A percentile compares a stretch with the other conserved stretches of the same genome.
Conservation (phyloP, 352 stramenopile genomes). For the Globisporangium irregulare region DNA sequence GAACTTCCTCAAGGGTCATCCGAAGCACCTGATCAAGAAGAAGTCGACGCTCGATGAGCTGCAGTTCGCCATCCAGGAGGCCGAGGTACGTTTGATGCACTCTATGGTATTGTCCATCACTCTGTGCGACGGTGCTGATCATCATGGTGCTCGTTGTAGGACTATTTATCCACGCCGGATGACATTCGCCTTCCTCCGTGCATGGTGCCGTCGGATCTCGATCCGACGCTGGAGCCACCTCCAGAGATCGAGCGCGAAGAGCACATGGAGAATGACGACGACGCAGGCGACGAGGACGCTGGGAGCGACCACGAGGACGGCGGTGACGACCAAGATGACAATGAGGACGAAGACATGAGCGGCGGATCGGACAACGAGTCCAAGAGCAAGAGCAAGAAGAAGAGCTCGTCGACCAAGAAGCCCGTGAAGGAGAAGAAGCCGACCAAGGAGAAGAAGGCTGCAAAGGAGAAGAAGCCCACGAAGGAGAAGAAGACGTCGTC, state of each 20-base stretch:
- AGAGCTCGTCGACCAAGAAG: slow-evolving; percentile 24
- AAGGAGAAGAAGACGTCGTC: slow-evolving; percentile 18
- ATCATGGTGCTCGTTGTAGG: slow-evolving; percentile 22
- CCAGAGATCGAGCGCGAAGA: slow-evolving; percentile 32
- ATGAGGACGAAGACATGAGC: slow-evolving; percentile 21
- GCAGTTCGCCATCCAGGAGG: slow-evolving; percentile 53
- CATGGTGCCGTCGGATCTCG: slow-evolving; percentile 83
- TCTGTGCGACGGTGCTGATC: neutral
- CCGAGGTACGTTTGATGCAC: slow-evolving; percentile 26
- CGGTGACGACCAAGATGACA: slow-evolving; percentile 12
- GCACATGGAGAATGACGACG: slow-evolving; percentile 25
- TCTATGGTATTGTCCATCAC: neutral
- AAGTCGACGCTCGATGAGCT: slow-evolving; percentile 49
- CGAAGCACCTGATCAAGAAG: slow-evolving; percentile 70
- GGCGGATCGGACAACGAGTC: slow-evolving; percentile 19
- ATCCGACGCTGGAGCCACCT: slow-evolving; percentile 67
- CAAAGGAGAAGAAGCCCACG: slow-evolving; percentile 21
- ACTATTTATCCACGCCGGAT: slow-evolving; percentile 72
- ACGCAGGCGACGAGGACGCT: slow-evolving; percentile 23
- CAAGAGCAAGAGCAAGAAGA: slow-evolving; percentile 28
- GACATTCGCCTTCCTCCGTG: slow-evolving; percentile 67
- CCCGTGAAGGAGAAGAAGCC: slow-evolving; percentile 35
- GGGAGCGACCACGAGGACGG: slow-evolving; percentile 19
- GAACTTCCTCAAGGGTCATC: slow-evolving; percentile 62
- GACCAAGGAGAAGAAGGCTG: slow-evolving; percentile 21